Base-by-base conservation (phyloP, 1,139 yeast genomes). In the Suhomyces chickasaworum region DNA sequence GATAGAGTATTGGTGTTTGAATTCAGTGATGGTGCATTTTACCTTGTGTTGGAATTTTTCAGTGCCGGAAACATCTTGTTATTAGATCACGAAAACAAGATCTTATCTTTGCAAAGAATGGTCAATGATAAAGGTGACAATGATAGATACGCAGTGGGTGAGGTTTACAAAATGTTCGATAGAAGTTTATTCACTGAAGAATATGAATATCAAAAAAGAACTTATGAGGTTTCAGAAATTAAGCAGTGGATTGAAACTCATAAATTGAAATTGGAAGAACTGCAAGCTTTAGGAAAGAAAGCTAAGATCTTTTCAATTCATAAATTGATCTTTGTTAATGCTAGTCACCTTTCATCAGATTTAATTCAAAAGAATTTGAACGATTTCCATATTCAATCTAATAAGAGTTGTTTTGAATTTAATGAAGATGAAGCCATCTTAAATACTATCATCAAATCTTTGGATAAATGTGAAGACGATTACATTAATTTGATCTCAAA, bases 61-160 rank as follows among this genome's bases (percentile, higher is more conserved):
- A 89, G 97, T 60, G 97, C 97, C 2, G 99, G 99, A 31, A 93
- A 93, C 60, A 81, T 93, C 49, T 71, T 93, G 25, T 71, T 93
- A 20, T 72, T 91, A 53, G 95, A 91, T 61, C 78, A 81, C 31
- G 77, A 84, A 25, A 67, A 73, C 53, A 83, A 79, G 59, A 90
- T 90, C 41, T 58, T 90, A 57, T 75, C 95, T 0, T 69, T 91
- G 30, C 91, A 86, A 63, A 80, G 97, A 65, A 72, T 85, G 31
- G 97, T 89, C 2, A 80, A 80, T 37, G 95, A 87, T 47, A 81
- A 83, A 58, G 84, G 82, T 38, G 78, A 81, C 42, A 77, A 78
- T 51, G 81, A 74, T 48, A 68, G 74, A 47, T 83, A 82, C 58
- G 87, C 89, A 1, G 91, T 88, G 21, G 91, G 91, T 35, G 89